These are phyloP conservation scores for Carex scoparia DNA, from an alignment of 176 grass and related monocot species.

Conservation along the genomic window DNA sequence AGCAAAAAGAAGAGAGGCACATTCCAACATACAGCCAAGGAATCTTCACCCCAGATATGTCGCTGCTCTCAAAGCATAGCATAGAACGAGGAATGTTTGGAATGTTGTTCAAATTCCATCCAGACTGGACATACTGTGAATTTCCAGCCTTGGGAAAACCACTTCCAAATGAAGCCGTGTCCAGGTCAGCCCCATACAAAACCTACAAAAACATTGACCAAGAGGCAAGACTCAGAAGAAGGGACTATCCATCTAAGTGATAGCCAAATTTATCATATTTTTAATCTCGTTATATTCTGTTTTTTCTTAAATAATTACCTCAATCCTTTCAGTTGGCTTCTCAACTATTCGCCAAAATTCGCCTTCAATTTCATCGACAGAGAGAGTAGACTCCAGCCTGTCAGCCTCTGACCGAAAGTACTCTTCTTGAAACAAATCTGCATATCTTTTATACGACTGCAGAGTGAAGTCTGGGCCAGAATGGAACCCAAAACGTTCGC, in stretches of 20 bases:
- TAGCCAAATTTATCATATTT: not conserved
- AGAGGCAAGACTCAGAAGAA: constrained; percentile 8
- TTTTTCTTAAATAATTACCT: constrained; percentile 34
- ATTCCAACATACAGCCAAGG: constrained; percentile 93
- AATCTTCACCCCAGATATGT: constrained; percentile 87
- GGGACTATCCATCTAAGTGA: not conserved
- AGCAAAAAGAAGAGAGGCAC: constrained; percentile 98
- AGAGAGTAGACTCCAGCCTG: constrained; percentile 29
- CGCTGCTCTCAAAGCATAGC: constrained; percentile 65
- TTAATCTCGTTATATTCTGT: not conserved
- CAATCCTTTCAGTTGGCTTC: constrained; percentile 78
- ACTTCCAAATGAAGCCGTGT: constrained; percentile 71
- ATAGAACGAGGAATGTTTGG: constrained; percentile 72
- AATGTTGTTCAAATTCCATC: constrained; percentile 90
- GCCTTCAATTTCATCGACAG: constrained; percentile 73
- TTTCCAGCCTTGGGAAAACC: constrained; percentile 63
- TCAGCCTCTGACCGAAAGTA: constrained; percentile 46
- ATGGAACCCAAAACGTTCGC: constrained; percentile 82
- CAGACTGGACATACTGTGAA: constrained; percentile 49
- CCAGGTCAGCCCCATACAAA: constrained; percentile 83
- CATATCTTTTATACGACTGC: constrained; percentile 74
- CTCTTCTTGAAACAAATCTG: constrained; percentile 67
- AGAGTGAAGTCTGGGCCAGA: constrained; percentile 77
- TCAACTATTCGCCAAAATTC: constrained; percentile 94
- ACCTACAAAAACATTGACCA: constrained; percentile 37